Evolutionary conservation across 768 basidiomycete genomes (phyloP).

Genomic region (Candolleomyces aberdarensis): DNA sequence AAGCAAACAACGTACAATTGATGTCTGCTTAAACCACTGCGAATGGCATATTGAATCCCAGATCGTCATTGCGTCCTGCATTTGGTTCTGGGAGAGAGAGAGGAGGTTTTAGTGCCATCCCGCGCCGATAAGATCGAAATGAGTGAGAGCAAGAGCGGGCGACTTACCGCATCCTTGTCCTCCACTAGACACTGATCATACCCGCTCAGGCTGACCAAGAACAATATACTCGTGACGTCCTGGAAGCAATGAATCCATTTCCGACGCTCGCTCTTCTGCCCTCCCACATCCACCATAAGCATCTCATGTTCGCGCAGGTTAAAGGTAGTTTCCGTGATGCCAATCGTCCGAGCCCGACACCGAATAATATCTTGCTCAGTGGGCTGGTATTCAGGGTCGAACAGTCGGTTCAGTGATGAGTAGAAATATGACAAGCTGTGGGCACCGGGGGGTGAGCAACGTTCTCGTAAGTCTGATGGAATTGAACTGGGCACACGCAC

Average conservation of each 20-base stretch:
- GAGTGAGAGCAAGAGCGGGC: neutral
- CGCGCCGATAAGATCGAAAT: neutral
- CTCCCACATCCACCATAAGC: slow-evolving; percentile 92
- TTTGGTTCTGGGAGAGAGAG: slow-evolving; percentile 70
- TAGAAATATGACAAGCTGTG: slow-evolving; percentile 74
- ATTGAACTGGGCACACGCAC: slow-evolving; percentile 4
- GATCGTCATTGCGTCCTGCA: slow-evolving; percentile 98
- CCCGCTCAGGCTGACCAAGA: slow-evolving; percentile 87
- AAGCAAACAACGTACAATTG: slow-evolving; percentile 58
- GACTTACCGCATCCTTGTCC: slow-evolving; percentile 82
- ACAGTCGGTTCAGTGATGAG: slow-evolving; percentile 74
- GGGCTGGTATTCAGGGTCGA: slow-evolving; percentile 68
- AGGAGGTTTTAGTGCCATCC: slow-evolving; percentile 1
- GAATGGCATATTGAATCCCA: slow-evolving; percentile 99
- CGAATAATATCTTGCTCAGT: slow-evolving; percentile 87
- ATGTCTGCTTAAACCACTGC: slow-evolving; percentile 94
- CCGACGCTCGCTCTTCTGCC: slow-evolving; percentile 89
- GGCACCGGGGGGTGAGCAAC: neutral
- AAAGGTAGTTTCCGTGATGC: slow-evolving; percentile 88
- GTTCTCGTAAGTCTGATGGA: slow-evolving; percentile 1
- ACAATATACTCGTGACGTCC: slow-evolving; percentile 90
- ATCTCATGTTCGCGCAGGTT: slow-evolving; percentile 74
- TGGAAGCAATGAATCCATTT: slow-evolving; percentile 97
- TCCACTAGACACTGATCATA: slow-evolving; percentile 95
- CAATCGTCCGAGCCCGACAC: slow-evolving; percentile 83